These are phyloP conservation scores for Saturnispora galanensis DNA, from an alignment of 805 yeast genomes.

Conservation along the genomic window DNA sequence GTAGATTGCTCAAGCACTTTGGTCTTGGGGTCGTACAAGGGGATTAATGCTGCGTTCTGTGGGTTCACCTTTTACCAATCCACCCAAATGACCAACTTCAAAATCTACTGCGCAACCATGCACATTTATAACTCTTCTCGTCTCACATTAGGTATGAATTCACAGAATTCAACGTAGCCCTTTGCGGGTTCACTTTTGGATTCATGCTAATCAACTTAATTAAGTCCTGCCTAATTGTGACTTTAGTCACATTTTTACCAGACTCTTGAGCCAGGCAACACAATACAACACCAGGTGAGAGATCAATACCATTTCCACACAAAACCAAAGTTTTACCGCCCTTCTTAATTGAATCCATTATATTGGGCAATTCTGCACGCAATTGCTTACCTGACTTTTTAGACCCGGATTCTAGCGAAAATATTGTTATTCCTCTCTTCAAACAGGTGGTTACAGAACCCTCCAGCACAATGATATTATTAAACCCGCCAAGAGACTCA, in stretches of 20 bases:
- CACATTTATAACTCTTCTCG: no score
- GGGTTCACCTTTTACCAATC: no score
- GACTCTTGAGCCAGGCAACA: conserved; percentile 40
- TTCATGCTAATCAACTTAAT: conserved; percentile 34
- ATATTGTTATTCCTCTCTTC: conserved; percentile 18
- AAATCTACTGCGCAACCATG: no score
- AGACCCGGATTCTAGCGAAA: conserved; percentile 20
- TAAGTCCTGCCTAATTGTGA: conserved; percentile 37
- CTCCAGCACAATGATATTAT: conserved; percentile 18
- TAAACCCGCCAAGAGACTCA: conserved; percentile 15
- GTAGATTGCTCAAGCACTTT: no score
- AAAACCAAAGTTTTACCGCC: conserved; percentile 32
- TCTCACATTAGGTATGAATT: conserved; percentile 42
- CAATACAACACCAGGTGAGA: conserved; percentile 53
- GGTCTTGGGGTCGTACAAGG: no score
- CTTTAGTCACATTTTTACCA: conserved; percentile 22
- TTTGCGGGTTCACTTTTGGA: conserved; percentile 59
- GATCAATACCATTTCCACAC: conserved; percentile 58
- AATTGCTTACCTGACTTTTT: conserved; percentile 63
- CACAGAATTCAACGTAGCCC: conserved; percentile 68
- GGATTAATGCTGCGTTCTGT: no score
- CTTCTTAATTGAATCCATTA: conserved; percentile 26
- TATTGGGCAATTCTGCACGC: conserved; percentile 35
- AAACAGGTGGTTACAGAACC: conserved; percentile 9
- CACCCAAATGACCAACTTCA: no score